Conservation (phyloP, 176 grass and related monocot genomes). For the Lolium perenne region DNA sequence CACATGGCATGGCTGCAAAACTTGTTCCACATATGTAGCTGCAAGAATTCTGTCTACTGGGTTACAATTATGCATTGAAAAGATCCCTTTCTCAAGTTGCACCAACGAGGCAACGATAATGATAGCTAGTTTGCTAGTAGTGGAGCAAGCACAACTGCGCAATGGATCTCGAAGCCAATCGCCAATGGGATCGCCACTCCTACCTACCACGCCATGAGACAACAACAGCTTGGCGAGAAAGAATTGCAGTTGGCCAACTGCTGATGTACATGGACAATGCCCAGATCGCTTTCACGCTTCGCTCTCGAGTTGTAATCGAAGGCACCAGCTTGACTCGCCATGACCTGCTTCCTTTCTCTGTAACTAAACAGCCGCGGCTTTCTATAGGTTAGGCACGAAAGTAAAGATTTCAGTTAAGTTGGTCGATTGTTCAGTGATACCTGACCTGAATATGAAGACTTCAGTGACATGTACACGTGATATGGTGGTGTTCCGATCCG, state of each 20-base stretch:
- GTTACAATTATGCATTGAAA: background rate
- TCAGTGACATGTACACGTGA: background rate
- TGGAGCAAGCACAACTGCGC: constrained; percentile 13
- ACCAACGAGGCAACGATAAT: background rate
- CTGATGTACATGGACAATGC: background rate
- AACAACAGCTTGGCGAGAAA: constrained; percentile 28
- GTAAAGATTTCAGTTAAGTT: background rate
- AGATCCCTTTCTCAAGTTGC: background rate
- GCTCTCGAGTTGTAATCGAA: constrained; percentile 17
- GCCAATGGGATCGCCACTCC: constrained; percentile 24
- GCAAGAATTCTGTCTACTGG: background rate
- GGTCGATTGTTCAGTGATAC: background rate
- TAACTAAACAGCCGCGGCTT: background rate
- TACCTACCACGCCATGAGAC: constrained; percentile 30
- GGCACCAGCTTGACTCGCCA: too few relatives aligned
- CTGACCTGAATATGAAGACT: background rate
- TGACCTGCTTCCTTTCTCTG: background rate
- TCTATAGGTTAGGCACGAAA: background rate
- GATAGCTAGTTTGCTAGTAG: background rate
- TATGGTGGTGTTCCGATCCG: background rate
- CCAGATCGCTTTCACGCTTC: constrained; percentile 14
- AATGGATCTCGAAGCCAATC: background rate
- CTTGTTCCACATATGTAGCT: background rate
- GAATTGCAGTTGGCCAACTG: background rate
- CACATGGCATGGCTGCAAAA: background rate